Evolutionary conservation across 768 basidiomycete species (phyloP), one percentile per base, ranked within the genome.

Genomic region (Agrocybe pediades): DNA sequence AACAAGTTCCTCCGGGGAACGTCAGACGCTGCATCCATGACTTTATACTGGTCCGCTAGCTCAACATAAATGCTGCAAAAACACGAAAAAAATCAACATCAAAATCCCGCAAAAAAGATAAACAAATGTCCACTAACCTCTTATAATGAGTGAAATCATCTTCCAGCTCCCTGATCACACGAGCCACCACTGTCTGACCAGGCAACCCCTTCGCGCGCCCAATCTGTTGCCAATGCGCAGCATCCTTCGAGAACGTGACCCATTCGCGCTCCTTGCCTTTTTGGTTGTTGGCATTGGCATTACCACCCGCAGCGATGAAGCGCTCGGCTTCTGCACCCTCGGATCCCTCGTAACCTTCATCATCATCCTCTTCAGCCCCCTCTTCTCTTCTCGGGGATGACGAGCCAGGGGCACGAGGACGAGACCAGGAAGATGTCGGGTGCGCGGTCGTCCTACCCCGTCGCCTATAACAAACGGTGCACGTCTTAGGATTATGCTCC

Each of bases 101-200:
- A 7, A 19, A 21, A 6, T 39, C n/a, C 20, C 41, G 54, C 20
- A 46, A 42, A 20, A 39, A n/a, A 20, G 30, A 51, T 23, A 39
- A 30, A 42, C 43, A 53, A n/a, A n/a, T n/a, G 29, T 26, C 20
- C 23, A 74, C 85, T 24, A 59, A 98, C 97, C 88, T 86, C 72
- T 93, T 97, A 69, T 95, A 96, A 71, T 94, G 92, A 29, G 83
- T 84, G 64, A 98, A 98, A 65, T 99, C 96, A 56, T 94, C 94
- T 66, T 98, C 96, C 7, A 99, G 76, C 69, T 96, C 93, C 55
- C 88, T 68, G 25, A 98, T 73, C 9, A 97, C 92, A 3, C 90
- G 77, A 24, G 85, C 80, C 3, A 97, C 80, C 11, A 96, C 84
- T 0, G 94, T 95, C 69, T 98, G 95, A 20, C 93, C 90, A 1